A percentile compares a stretch with the other conserved stretches of the same genome.
phyloP scores from a whole-genome alignment of 768 basidiomycete genomes.

The Tylopilus rubrobrunneus region DNA sequence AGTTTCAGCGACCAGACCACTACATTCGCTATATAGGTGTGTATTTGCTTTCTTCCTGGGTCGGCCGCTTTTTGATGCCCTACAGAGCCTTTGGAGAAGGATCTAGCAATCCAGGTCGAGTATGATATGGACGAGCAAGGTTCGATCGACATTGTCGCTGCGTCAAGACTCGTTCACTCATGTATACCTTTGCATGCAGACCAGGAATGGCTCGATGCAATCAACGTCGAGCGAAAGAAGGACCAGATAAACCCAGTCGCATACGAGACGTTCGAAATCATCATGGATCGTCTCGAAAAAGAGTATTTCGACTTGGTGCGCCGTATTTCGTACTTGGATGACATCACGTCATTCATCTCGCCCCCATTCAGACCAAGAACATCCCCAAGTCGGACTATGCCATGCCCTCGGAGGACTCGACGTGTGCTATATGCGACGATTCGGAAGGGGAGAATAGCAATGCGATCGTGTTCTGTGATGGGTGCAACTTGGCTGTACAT shows the following conservation, averaged over 20 bases:
- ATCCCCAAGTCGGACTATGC: slow-evolving; percentile 86
- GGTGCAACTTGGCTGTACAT: slow-evolving; percentile 98
- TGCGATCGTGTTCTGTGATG: slow-evolving; percentile 98
- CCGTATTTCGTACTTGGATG: slow-evolving; percentile 9
- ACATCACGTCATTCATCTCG: background rate
- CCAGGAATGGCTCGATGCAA: slow-evolving; percentile 87
- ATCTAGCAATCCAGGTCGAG: slow-evolving; percentile 90
- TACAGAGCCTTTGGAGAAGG: slow-evolving; percentile 86
- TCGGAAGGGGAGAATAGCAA: slow-evolving; percentile 98
- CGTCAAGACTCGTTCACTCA: slow-evolving; percentile 4
- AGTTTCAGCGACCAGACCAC: slow-evolving; percentile 74
- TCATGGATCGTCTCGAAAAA: slow-evolving; percentile 98
- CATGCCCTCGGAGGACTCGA: slow-evolving; percentile 91
- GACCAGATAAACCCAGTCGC: slow-evolving; percentile 66
- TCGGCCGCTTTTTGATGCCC: slow-evolving; percentile 5
- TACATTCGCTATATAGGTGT: slow-evolving; percentile 90
- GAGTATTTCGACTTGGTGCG: slow-evolving; percentile 96
- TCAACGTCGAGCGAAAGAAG: slow-evolving; percentile 80
- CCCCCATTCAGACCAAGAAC: slow-evolving; percentile 72
- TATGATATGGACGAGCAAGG: slow-evolving; percentile 99
- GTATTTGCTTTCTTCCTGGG: slow-evolving; percentile 14
- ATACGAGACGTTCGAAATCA: slow-evolving; percentile 88
- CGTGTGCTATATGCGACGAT: slow-evolving; percentile 96
- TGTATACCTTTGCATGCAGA: slow-evolving; percentile 44
- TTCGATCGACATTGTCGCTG: slow-evolving; percentile 25